Base-by-base conservation (phyloP, 139 green algal species). In the Coccomyxa sp. region DNA sequence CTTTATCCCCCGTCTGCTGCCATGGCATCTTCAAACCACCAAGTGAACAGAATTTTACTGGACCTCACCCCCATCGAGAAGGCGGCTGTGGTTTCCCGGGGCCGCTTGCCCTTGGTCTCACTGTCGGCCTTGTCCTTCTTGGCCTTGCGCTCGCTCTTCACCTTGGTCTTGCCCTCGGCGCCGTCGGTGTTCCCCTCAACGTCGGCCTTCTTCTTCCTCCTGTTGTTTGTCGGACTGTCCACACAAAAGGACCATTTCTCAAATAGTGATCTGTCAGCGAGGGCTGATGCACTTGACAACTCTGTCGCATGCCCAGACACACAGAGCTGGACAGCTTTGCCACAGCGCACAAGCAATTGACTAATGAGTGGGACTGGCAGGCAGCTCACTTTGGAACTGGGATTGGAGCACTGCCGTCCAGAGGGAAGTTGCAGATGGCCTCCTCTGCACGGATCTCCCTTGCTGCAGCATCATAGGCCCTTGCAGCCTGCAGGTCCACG, bases 401-500 rank as follows among this genome's bases (percentile, higher is more conserved):
- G 17, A 16, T 27, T 9, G 74, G 17, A 45, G 27, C 74, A 27
- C 25, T 75, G 15, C 71, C 77, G 66, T 82, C 79, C 76, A 67
- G 18, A 85, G 91, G 94, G 82, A 99, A 99, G 84, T 99, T 99
- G 91, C 93, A 97, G 60, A 92, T 89, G 0, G 96, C 96, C 77
- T 90, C 81, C 11, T 91, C 88, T 11, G 96, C 96, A 16, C 96
- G 86, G 57, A 99, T 98, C 57, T 90, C 87, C 14, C 96, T 87
- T 0, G 96, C 96, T 10, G 96, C 96, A 28, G 90, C 88, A 78
- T 99, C 96, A 84, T 99, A 99, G 0, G 95, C 95, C 15, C 93
- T 88, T 0, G 96, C 96, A 32, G 96, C 96, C 81, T 97, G 94
- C 15, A 94, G 97, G 87, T 99, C 95, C 82, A 98, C 98, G 0